Base-by-base conservation (phyloP, 192 early-diverging fungal species). In the Neocallimastix lanati region DNA sequence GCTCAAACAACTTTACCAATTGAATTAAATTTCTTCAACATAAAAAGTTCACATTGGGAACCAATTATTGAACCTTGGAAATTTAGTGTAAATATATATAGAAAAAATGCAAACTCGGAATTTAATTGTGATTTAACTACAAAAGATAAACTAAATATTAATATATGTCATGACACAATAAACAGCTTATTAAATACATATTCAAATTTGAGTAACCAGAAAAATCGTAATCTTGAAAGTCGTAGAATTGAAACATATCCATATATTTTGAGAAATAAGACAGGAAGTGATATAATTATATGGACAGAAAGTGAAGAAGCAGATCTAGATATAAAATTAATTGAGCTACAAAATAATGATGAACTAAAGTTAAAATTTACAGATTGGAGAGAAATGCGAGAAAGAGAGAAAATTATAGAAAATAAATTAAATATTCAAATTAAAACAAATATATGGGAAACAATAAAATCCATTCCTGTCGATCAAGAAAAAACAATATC, bases 31-130 rank as follows among this genome's bases (percentile, higher is more conserved):
- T 96, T 94, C 84, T 99, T 97, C 79, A 98, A 99, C 86, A 86
- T 97, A 37, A 94, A 94, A 81, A 97, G 95, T 84, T 98, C 96
- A 29, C 96, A 98, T 83, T 99, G 98, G 98, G 98, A 99, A 83
- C 96, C 98, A 4, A 82, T 98, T 50, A 80, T 98, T 25, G 98
- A 99, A 84, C 95, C 93, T 11, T 97, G 78, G 36, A 67, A 67
- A 67, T 67, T 67, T 67, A 67, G n/a, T 67, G 7, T 67, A 9
- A 67, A 67, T 67, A n/a, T 67, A n/a, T 67, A 11, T 2, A 67
- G 25, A 67, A n/a, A 67, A n/a, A n/a, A 67, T 67, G 21, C 50
- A 2, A 67, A 67, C 9, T 67, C 50, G 9, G 50, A 67, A n/a
- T n/a, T 67, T 9, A n/a, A n/a, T 67, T 67, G 50, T 67, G 50